Evolutionary conservation across 805 yeast genomes (phyloP), one percentile per base, ranked within the genome.

Genomic region (Nakazawaea wyomingensis): DNA sequence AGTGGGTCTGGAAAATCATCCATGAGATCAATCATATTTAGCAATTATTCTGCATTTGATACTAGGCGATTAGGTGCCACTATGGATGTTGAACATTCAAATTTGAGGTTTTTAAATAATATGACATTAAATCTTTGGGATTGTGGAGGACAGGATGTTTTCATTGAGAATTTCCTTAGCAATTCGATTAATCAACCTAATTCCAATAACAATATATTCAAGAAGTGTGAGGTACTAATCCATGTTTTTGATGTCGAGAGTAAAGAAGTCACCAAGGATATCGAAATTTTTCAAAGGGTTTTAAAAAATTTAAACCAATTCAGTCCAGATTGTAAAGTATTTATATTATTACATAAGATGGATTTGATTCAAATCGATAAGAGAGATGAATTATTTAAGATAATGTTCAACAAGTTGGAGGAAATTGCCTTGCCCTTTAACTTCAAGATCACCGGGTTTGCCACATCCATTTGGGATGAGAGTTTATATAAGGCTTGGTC

Each of bases 381-480:
- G 53, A 72, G 96, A 35, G 86, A 83, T 43, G 95, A 88, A 56
- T 72, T 90, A 50, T 90, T 89, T 56, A 74, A 74, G 14, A 78
- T 86, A 17, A 88, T 91, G 84, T 84, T 88, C 85, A 80, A 77
- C 40, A 85, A 84, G 54, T 65, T 93, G 48, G 83, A 81, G 51
- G 80, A 78, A 38, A 83, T 86, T 13, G 82, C 95, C 3, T 69
- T 76, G 42, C 86, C 87, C 16, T 81, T 53, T 41, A 60, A 59
- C 11, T 87, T 88, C 63, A 68, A 76, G 36, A 67, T 88, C 35
- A 75, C 78, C 13, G 97, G 97, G 2, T 91, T 89, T 58, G 91
- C 96, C 5, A 93, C 98, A 0, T 86, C 96, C 1, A 91, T 91
- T 45, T 91, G 98, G 98, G 97, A 91, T 64, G 98, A 91, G 61